Evolutionary conservation across 1,139 yeast genomes (phyloP).

Genomic region (Petasospora fabianii): DNA sequence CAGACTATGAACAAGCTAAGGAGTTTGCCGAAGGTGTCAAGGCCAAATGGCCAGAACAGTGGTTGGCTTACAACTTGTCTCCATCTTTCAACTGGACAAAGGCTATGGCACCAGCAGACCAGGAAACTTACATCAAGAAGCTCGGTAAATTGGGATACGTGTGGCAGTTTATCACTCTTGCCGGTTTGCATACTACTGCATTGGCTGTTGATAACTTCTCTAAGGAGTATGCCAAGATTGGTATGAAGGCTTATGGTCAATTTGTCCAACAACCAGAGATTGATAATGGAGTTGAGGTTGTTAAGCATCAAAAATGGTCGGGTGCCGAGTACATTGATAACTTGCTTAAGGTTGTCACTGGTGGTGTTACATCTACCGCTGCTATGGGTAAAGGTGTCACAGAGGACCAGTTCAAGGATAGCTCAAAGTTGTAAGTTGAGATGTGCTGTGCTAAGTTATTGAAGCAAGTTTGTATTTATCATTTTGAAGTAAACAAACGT

Average conservation of each 20-base stretch:
- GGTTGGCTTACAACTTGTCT: conserved; percentile 94
- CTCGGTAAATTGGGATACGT: conserved; percentile 88
- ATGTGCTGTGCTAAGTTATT: too few species aligned
- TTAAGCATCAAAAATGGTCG: conserved; percentile 98
- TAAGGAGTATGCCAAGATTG: conserved; percentile 69
- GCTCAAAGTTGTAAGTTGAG: conserved; percentile 17
- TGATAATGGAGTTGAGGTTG: conserved; percentile 87
- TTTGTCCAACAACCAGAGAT: conserved; percentile 85
- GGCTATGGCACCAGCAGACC: conserved; percentile 86
- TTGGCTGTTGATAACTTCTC: conserved; percentile 87
- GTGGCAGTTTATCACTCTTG: conserved; percentile 97
- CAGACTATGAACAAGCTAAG: conserved; percentile 90
- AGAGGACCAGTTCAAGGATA: conserved; percentile 80
- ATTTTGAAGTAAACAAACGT: too few species aligned
- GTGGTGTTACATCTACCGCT: conserved; percentile 94
- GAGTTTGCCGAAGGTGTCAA: conserved; percentile 93
- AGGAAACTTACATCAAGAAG: conserved; percentile 85
- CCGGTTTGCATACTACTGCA: conserved; percentile 96
- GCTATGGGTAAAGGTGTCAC: conserved; percentile 99
- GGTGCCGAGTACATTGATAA: conserved; percentile 98
- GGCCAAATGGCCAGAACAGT: conserved; percentile 76
- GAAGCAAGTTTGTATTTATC: too few species aligned
- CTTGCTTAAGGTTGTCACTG: conserved; percentile 83
- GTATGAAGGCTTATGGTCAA: conserved; percentile 95
- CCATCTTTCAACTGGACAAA: conserved; percentile 98